phyloP scores from a whole-genome alignment of 495 filamentous ascomycete species.

The Annulohypoxylon moriforme region DNA sequence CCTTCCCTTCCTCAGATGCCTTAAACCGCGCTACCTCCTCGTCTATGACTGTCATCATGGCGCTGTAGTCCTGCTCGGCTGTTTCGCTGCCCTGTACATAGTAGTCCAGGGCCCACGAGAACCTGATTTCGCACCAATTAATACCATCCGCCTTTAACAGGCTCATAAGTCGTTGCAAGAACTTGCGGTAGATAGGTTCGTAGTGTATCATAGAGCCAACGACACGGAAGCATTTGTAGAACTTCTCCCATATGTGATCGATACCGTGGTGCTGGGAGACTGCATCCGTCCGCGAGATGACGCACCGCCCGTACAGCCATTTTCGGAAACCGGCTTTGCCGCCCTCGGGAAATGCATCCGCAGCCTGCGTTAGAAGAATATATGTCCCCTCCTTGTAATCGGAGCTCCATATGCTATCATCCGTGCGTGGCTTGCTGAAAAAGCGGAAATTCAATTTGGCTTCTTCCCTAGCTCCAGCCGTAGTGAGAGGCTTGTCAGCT shows the following conservation, averaged over 20 bases:
- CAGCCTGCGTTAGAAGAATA: constrained; percentile 71
- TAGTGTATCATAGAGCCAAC: constrained; percentile 82
- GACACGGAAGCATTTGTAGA: constrained; percentile 74
- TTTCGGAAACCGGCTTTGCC: constrained; percentile 75
- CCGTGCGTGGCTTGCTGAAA: constrained; percentile 43
- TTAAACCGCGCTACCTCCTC: constrained; percentile 86
- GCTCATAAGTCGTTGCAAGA: constrained; percentile 73
- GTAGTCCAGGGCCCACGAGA: constrained; percentile 71
- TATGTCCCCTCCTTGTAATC: constrained; percentile 67
- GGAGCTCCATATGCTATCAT: constrained; percentile 68
- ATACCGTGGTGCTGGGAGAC: constrained; percentile 84
- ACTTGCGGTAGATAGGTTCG: constrained; percentile 88
- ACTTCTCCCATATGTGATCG: constrained; percentile 83
- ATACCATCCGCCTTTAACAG: constrained; percentile 81
- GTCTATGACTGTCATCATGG: constrained; percentile 74
- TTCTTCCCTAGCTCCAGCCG: constrained; percentile 57
- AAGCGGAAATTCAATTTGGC: constrained; percentile 68
- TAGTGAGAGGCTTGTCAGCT: constrained; percentile 63
- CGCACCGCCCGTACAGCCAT: constrained; percentile 82
- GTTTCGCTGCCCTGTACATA: constrained; percentile 66
- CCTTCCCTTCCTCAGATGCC: constrained; percentile 71
- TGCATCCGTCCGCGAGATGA: constrained; percentile 75
- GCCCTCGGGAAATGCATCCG: constrained; percentile 76
- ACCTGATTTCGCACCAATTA: constrained; percentile 78
- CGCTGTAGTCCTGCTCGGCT: constrained; percentile 69